A percentile compares a stretch with the other conserved stretches of the same genome.
These are phyloP conservation scores for Gymnopilus dilepis DNA, from an alignment of 768 basidiomycete species.

Conservation along the genomic window DNA sequence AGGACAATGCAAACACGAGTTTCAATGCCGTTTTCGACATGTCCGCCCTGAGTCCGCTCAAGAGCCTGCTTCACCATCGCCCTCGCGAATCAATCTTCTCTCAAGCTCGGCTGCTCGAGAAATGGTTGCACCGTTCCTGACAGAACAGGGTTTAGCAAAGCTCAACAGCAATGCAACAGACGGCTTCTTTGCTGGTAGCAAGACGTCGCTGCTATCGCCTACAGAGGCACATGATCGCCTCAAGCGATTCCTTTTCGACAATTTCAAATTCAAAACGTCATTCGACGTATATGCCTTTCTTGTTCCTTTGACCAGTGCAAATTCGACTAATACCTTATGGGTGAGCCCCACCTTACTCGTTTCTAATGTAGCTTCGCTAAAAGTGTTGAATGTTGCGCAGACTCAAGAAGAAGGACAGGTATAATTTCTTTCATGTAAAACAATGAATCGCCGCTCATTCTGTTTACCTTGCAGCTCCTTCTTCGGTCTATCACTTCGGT, in stretches of 20 bases:
- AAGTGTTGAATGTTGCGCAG: background rate
- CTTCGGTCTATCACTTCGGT: slow-evolving; percentile 11
- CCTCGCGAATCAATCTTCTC: background rate
- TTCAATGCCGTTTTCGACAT: slow-evolving; percentile 51
- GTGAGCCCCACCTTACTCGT: slow-evolving; percentile 31
- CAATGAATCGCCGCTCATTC: no score
- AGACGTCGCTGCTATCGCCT: slow-evolving; percentile 41
- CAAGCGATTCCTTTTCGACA: slow-evolving; percentile 46
- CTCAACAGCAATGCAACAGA: slow-evolving; percentile 48
- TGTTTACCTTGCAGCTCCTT: background rate
- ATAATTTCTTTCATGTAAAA: background rate
- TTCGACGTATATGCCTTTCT: slow-evolving; percentile 54
- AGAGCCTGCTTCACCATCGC: background rate
- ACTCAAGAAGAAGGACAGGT: slow-evolving; percentile 17
- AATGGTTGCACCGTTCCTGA: slow-evolving; percentile 48
- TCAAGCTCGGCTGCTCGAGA: slow-evolving; percentile 23
- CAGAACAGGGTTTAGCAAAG: slow-evolving; percentile 48
- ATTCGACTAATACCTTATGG: slow-evolving; percentile 44
- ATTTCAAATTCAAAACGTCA: slow-evolving; percentile 45
- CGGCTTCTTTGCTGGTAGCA: slow-evolving; percentile 43
- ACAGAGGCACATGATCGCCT: slow-evolving; percentile 52
- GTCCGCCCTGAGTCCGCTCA: slow-evolving; percentile 14
- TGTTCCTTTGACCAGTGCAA: slow-evolving; percentile 41
- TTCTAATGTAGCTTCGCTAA: background rate
- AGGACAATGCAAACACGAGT: slow-evolving; percentile 52